Conservation (phyloP, 371 early-diverging fungal species). For the Mortierella sp. region DNA sequence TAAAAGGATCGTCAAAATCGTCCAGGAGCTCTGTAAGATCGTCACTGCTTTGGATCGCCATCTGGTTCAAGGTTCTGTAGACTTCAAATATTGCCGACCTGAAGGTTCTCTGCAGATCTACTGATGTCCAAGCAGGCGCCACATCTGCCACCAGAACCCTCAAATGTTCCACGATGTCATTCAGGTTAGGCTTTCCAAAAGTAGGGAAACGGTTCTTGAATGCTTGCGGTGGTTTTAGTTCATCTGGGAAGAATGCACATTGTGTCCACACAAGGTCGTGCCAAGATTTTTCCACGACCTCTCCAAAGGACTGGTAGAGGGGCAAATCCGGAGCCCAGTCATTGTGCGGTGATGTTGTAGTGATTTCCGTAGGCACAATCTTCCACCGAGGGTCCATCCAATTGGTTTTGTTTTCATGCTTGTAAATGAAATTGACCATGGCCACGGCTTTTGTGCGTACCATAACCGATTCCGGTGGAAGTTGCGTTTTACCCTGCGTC, state of each 20-base stretch:
- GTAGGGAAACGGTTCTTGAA: slow-evolving; percentile 5
- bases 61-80: slow-evolving; percentile 4
- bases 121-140: slow-evolving; percentile 9
- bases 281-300: background rate
- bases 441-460: background rate
- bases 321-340: background rate
- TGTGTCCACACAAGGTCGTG: slow-evolving; percentile 25
- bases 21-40: background rate
- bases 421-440: slow-evolving; percentile 17
- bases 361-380: slow-evolving; percentile 17
- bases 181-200: background rate
- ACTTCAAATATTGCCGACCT: slow-evolving; percentile 5
- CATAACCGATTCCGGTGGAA: too few species aligned
- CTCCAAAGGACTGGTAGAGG: slow-evolving; percentile 16
- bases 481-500: too few species aligned
- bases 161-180: slow-evolving; percentile 2
- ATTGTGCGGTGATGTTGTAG: background rate
- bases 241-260: slow-evolving; percentile 24
- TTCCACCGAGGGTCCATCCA: slow-evolving; percentile 30
- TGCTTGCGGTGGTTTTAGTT: slow-evolving; percentile 6
- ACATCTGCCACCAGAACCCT: slow-evolving; percentile 8
- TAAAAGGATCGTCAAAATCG: background rate
- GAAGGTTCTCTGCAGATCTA: slow-evolving; percentile 1
- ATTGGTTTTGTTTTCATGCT: background rate
- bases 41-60: too few species aligned